These are phyloP conservation scores for Mortierella antarctica DNA, from an alignment of 192 early-diverging fungal genomes.

Conservation along the genomic window DNA sequence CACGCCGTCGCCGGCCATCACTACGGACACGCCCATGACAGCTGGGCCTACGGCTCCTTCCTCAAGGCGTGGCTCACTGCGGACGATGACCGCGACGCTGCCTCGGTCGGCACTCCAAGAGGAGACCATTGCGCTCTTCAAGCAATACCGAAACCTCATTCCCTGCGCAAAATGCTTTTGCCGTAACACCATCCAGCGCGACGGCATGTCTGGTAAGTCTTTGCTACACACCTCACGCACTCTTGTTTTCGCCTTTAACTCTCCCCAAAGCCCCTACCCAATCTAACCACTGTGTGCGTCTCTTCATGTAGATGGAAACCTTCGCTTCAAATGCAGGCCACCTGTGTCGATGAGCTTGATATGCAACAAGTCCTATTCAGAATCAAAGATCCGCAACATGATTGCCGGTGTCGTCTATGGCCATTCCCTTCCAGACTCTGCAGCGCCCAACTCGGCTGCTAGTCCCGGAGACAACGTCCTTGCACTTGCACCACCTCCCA, in stretches of 20 bases:
- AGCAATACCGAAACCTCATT: constrained; percentile 41
- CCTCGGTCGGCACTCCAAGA: constrained; percentile 45
- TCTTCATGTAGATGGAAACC: constrained; percentile 34
- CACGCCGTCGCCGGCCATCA: background rate
- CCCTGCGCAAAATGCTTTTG: constrained; percentile 48
- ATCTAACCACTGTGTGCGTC: background rate
- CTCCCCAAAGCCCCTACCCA: background rate
- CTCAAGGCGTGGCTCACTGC: constrained; percentile 29
- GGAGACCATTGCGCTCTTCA: constrained; percentile 45
- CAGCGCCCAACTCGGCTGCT: constrained; percentile 6
- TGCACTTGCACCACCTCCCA: constrained; percentile 29
- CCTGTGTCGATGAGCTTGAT: constrained; percentile 51
- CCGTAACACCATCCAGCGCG: constrained; percentile 50
- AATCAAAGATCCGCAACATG: constrained; percentile 54
- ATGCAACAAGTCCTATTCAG: constrained; percentile 52
- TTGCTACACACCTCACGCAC: background rate
- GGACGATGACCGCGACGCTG: constrained; percentile 35
- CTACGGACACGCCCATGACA: constrained; percentile 4
- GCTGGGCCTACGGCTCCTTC: constrained; percentile 21
- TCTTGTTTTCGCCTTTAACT: background rate
- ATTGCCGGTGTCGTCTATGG: constrained; percentile 46
- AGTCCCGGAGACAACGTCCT: constrained; percentile 22
- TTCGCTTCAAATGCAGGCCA: constrained; percentile 46
- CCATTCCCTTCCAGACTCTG: constrained; percentile 31
- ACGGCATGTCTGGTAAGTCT: constrained; percentile 51